Evolutionary conservation across 2,329 filamentous ascomycete species (phyloP).

Genomic region (Xylariales sp.): DNA sequence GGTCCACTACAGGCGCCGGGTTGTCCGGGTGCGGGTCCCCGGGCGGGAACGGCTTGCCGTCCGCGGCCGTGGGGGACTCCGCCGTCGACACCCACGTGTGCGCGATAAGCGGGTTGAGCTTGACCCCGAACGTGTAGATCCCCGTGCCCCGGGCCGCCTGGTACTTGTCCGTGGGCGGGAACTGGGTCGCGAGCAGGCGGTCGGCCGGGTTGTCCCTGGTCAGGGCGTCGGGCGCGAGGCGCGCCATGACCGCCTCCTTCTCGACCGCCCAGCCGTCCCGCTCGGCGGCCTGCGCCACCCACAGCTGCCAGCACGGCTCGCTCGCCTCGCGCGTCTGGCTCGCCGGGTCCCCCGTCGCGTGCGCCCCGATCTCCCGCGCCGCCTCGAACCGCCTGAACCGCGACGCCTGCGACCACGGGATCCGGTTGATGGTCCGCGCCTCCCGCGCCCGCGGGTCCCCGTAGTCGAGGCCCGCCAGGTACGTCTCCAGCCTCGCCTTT

Average conservation of each 20-base stretch:
- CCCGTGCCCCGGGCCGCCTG: not conserved
- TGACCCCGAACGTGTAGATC: not conserved
- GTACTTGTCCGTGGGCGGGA: not conserved
- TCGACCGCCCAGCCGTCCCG: not conserved
- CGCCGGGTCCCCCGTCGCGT: not conserved
- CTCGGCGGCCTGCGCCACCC: not conserved
- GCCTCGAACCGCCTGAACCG: not conserved
- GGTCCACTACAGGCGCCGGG: not conserved
- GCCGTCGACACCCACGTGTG: not conserved
- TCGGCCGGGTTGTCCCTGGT: not conserved
- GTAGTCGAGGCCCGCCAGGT: not conserved
- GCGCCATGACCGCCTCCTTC: not conserved
- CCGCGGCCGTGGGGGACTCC: not conserved
- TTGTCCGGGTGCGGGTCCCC: not conserved
- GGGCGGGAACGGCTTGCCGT: not conserved
- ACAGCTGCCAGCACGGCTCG: not conserved
- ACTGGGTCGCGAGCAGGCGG: not conserved
- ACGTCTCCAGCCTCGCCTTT: too few relatives aligned
- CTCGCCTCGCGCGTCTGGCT: not conserved
- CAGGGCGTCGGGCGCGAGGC: too few relatives aligned
- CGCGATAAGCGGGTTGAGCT: slow-evolving; percentile 6
- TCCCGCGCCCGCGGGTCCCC: not conserved
- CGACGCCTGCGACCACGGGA: not conserved
- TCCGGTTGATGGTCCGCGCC: not conserved
- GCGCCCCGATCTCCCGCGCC: not conserved